Base-by-base conservation (phyloP, 805 yeast genomes). In the Zygosaccharomyces siamensis region DNA sequence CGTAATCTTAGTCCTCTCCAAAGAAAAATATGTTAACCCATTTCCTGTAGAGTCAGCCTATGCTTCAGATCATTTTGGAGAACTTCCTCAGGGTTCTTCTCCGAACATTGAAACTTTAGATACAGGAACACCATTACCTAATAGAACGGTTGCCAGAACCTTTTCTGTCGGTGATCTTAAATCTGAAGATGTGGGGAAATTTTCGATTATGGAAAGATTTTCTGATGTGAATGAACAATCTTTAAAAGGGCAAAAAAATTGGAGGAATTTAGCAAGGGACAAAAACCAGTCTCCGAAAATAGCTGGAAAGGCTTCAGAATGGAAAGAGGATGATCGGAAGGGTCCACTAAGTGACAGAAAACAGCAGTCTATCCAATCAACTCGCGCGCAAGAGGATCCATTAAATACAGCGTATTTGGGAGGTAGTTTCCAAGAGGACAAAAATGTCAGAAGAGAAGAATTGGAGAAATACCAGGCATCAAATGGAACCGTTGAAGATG, bases 1-100 rank as follows among this genome's bases (percentile, higher is more conserved):
- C 39, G 39, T 37, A 43, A 36, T 39, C 54, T 51, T 51, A 51
- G 54, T 50, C 49, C 47, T 47, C 36, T 45, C 54, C 51, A 43
- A 43, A 38, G 47, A 18, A 47, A 51, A 45, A 31, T 38, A 32
- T 35, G 21, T 44, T 51, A 32, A 45, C 38, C 36, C 44, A 38
- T 21, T 48, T 14, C 36, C 44, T 14, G 39, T 37, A 14, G 45
- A 45, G 20, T 11, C 40, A 8, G 44, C 23, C 8, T 33, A 20
- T 16, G 38, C 23, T 14, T 32, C 38, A 12, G 36, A 40, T 3
- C 39, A 41, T 16, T 28, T 39, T 10, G 31, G 28, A 23, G 42
- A 30, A 20, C 30, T 37, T 23, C 26, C 36, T 2, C 31, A 26
- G 7, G 49, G 41, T 10, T 23, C 45, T 18, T 30, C 43, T 2